A percentile compares a stretch with the other conserved stretches of the same genome.
phyloP scores from a whole-genome alignment of 106 monocot genomes.

The Platanthera guangdongensis region DNA sequence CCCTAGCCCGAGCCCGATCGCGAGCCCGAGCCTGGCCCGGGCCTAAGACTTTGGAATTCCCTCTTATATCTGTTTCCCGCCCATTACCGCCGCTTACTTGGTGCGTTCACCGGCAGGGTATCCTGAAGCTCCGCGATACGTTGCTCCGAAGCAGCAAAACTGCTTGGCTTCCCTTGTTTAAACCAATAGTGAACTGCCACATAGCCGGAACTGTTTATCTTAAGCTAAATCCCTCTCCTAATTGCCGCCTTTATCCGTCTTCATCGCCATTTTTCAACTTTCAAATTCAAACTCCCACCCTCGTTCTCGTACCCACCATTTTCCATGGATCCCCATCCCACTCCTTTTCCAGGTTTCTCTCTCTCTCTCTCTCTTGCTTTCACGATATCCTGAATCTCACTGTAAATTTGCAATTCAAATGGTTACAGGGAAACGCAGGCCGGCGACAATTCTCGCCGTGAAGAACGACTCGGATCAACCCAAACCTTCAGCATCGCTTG shows the following conservation, averaged over 20 bases:
- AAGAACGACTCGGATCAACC: slow-evolving; percentile 2
- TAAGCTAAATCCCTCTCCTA: background rate
- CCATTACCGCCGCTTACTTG: too few species aligned
- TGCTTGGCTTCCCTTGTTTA: too few species aligned
- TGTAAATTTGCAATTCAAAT: background rate
- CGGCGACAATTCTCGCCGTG: background rate
- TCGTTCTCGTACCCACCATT: background rate
- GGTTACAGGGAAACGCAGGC: slow-evolving; percentile 17
- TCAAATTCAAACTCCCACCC: slow-evolving; percentile 21
- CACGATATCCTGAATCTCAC: too few species aligned
- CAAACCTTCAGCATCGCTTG: background rate
- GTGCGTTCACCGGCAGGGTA: too few species aligned
- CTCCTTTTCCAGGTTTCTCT: slow-evolving; percentile 3
- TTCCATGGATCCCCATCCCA: slow-evolving; percentile 37
- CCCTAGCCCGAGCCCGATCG: too few species aligned
- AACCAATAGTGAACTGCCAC: background rate
- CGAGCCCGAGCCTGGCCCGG: too few species aligned
- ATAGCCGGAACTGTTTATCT: background rate
- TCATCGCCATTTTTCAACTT: background rate
- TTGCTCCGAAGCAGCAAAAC: too few species aligned
- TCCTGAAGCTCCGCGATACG: too few species aligned
- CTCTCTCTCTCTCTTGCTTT: slow-evolving; percentile 9
- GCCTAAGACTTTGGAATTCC: too few species aligned
- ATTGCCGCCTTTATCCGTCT: background rate
- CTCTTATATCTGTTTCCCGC: too few species aligned